phyloP scores from a whole-genome alignment of 1,284 basidiomycete species.

The Lentinula novae-zelandiae region DNA sequence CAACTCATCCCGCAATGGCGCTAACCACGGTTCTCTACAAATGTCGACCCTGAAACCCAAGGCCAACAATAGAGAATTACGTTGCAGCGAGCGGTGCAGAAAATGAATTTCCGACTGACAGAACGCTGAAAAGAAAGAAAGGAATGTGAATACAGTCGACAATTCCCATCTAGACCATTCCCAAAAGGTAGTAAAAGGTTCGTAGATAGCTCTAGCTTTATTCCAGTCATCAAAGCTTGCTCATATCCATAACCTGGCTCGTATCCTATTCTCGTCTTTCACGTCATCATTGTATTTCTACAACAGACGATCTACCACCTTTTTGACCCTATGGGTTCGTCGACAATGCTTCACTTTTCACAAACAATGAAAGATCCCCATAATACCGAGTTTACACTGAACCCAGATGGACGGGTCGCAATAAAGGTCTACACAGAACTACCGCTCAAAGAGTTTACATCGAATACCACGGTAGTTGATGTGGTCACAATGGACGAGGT shows the following conservation, averaged over 20 bases:
- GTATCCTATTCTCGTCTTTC: not conserved
- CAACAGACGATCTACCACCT: not conserved
- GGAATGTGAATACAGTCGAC: not conserved
- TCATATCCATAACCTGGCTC: not conserved
- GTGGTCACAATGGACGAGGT: not conserved
- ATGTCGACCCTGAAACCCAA: not conserved
- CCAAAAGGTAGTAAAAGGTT: not conserved
- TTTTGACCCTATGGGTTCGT: not conserved
- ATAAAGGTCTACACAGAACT: slow-evolving; percentile 5
- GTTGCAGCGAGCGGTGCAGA: not conserved
- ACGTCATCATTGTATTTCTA: not conserved
- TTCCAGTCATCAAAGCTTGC: not conserved
- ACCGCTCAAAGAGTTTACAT: not conserved
- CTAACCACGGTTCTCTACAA: not conserved
- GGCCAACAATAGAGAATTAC: not conserved
- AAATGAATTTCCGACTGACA: not conserved
- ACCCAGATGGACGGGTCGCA: not conserved
- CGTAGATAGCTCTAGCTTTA: not conserved
- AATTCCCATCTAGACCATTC: not conserved
- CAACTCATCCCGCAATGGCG: not conserved
- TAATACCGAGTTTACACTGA: slow-evolving; percentile 2
- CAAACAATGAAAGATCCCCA: not conserved
- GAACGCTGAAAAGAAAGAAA: not conserved
- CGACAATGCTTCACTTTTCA: not conserved
- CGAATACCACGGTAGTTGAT: not conserved